Percentiles rank a stretch among this genome's conserved stretches.
phyloP scores from a whole-genome alignment of 164 flowering plant species.

The Berberis vulgaris region DNA sequence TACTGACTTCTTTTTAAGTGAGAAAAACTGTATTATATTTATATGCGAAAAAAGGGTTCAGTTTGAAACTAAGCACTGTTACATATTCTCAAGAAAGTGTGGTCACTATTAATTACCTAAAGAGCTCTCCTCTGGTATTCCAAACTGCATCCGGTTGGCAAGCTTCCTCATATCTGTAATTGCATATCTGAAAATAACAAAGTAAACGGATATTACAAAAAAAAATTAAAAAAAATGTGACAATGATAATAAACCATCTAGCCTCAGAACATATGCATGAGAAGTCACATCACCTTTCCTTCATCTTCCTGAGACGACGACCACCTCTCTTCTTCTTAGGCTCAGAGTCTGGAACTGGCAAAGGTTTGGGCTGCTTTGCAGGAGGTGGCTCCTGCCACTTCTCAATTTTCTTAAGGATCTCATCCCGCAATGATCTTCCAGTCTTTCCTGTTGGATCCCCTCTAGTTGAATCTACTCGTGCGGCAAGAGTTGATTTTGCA shows the following conservation, averaged over 20 bases:
- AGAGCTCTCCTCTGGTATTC: conserved; percentile 96
- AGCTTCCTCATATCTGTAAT: conserved; percentile 89
- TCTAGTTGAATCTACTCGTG: conserved; percentile 73
- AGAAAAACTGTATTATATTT: no score
- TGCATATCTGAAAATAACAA: conserved; percentile 53
- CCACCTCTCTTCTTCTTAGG: conserved; percentile 97
- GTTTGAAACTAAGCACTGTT: neutral
- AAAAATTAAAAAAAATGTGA: neutral
- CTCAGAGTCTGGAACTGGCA: conserved; percentile 97
- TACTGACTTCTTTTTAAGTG: no score
- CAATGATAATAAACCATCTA: neutral
- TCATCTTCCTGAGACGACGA: conserved; percentile 88
- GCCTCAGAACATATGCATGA: neutral
- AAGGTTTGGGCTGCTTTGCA: conserved; percentile 93
- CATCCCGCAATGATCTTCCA: conserved; percentile 66
- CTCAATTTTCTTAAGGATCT: conserved; percentile 82
- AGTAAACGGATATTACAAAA: neutral
- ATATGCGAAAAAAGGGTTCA: no score
- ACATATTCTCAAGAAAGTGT: neutral
- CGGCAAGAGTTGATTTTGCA: conserved; percentile 85
- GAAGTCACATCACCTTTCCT: conserved; percentile 56
- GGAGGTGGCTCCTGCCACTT: conserved; percentile 99
- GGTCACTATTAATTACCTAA: conserved; percentile 38
- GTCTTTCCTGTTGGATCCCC: conserved; percentile 78
- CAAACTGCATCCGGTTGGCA: conserved; percentile 96